Base-by-base conservation (phyloP, 352 stramenopile species). In the Phytophthora brassicae region DNA sequence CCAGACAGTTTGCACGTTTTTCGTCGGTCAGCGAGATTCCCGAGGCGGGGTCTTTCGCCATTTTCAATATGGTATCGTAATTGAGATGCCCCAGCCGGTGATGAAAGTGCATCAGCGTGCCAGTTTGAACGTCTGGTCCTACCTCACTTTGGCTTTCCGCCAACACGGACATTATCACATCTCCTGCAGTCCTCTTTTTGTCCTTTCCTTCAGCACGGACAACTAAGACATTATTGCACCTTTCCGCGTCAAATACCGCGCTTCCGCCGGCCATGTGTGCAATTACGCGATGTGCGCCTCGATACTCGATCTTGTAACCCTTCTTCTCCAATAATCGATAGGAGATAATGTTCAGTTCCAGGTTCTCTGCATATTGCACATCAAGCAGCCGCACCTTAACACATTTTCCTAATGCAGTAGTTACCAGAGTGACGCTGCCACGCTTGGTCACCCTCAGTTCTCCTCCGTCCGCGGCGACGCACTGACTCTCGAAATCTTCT, bases 291-390 rank as follows among this genome's bases (percentile, higher is more conserved):
- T 0, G 51, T 26, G 8, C 56, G 0, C 38, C 22, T 6, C 60
- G 39, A 13, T 62, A 63, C 28, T 24, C 28, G 0, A 63, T 43
- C 24, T 12, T 31, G 44, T 42, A n/a, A n/a, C 51, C 50, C 24
- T 68, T 68, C 8, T 13, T 20, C 47, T 66, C 55, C n/a, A 70
- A n/a, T 28, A 60, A 20, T 1, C 62, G 42, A 13, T 70, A 66
- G 2, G 62, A 66, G 17, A 62, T 66, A 1, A 70, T 58, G 56
- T 66, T 70, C 22, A 55, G 56, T 24, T 57, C 43, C 1, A 64
- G 22, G 28, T 41, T 56, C 35, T 44, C 45, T 6, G 46, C 56
- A 38, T 53, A 57, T 9, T 64, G 47, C 19, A 52, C 56, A 22
- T 57, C 12, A 3, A 47, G 26, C 17, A 64, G 35, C 19, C 13